phyloP scores from a whole-genome alignment of 2,329 filamentous ascomycete species.

The Fusarium floridanum region DNA sequence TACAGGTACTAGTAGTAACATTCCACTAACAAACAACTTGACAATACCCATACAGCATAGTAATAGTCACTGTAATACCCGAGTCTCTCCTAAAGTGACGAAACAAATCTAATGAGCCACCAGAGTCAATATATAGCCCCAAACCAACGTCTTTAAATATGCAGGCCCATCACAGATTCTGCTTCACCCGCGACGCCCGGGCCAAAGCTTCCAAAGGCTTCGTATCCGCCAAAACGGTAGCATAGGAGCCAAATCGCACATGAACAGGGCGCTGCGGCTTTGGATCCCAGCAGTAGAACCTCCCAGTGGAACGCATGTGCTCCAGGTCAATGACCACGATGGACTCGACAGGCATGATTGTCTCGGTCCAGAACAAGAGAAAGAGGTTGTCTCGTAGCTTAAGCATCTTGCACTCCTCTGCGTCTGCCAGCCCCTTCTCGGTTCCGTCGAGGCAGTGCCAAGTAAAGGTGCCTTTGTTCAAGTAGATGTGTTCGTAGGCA shows the following conservation, averaged over 20 bases:
- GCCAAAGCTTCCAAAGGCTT: neutral
- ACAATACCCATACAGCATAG: too few relatives aligned
- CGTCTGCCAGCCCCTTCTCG: slow-evolving; percentile 27
- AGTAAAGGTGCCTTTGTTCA: slow-evolving; percentile 27
- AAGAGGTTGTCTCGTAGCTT: slow-evolving; percentile 24
- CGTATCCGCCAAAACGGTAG: slow-evolving; percentile 15
- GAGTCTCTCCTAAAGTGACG: neutral
- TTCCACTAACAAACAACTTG: too few relatives aligned
- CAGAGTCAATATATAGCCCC: neutral
- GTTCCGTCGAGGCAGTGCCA: slow-evolving; percentile 33
- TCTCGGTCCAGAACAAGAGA: slow-evolving; percentile 35
- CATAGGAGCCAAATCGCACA: slow-evolving; percentile 25
- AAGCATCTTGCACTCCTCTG: slow-evolving; percentile 26
- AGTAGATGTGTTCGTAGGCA: slow-evolving; percentile 30
- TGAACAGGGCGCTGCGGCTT: slow-evolving; percentile 28
- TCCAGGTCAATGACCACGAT: slow-evolving; percentile 29
- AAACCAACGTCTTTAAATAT: neutral
- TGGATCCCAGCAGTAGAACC: slow-evolving; percentile 34
- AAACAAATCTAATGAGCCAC: neutral
- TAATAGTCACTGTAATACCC: too few relatives aligned
- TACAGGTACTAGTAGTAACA: too few relatives aligned
- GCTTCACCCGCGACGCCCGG: neutral
- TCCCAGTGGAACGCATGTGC: slow-evolving; percentile 25
- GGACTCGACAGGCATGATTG: slow-evolving; percentile 29
- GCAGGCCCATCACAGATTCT: neutral